phyloP scores from a whole-genome alignment of 2,329 filamentous ascomycete genomes.

The Grosmannia clavigera region DNA sequence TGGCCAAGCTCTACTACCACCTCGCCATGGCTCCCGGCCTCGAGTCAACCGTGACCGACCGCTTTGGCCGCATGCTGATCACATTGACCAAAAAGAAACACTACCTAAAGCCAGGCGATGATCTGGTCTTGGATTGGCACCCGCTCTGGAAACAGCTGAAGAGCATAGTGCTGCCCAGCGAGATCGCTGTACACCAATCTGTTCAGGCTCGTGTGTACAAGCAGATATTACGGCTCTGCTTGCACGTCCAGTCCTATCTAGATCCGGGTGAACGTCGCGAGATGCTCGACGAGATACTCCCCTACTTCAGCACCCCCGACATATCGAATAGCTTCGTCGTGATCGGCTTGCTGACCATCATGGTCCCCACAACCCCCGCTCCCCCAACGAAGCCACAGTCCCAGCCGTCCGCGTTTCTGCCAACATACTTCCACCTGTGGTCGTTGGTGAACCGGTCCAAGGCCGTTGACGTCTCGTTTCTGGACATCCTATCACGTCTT shows the following conservation, averaged over 20 bases:
- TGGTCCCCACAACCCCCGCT: conserved; percentile 74
- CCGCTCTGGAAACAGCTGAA: conserved; percentile 91
- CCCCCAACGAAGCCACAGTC: conserved; percentile 60
- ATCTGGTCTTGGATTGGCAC: conserved; percentile 85
- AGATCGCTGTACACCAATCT: conserved; percentile 56
- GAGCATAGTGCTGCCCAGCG: conserved; percentile 73
- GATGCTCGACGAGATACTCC: conserved; percentile 69
- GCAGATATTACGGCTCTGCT: conserved; percentile 73
- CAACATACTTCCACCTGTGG: conserved; percentile 95
- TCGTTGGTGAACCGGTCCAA: conserved; percentile 84
- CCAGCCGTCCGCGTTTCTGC: conserved; percentile 79
- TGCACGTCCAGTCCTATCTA: conserved; percentile 85
- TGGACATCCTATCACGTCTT: conserved; percentile 81
- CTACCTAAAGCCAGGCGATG: conserved; percentile 81
- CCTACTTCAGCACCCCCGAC: conserved; percentile 88
- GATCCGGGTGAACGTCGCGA: conserved; percentile 74
- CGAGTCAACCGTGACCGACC: conserved; percentile 68
- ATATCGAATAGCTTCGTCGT: conserved; percentile 87
- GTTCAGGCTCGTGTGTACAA: conserved; percentile 44
- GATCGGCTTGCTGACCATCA: conserved; percentile 71
- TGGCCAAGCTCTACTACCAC: conserved; percentile 90
- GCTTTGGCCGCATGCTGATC: conserved; percentile 95
- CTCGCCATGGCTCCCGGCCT: conserved; percentile 82
- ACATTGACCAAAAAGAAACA: conserved; percentile 93
- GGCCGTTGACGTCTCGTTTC: conserved; percentile 71